These are phyloP conservation scores for Pyrus communis DNA, from an alignment of 306 rosid species.

Conservation along the genomic window DNA sequence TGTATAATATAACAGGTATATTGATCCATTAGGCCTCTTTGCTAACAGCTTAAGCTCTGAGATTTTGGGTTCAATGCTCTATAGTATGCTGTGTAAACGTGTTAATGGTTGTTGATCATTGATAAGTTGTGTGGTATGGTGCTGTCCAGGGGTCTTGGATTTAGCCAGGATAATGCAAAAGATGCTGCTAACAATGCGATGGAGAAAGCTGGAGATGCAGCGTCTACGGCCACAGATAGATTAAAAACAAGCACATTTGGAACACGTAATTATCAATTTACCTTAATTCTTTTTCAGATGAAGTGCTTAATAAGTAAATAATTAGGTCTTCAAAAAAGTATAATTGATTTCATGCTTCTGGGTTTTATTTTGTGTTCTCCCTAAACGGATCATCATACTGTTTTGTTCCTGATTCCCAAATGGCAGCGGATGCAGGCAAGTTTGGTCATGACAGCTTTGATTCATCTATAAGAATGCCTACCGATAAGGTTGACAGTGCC, in stretches of 20 bases:
- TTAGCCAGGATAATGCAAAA: conserved; percentile 6
- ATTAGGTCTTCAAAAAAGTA: neutral
- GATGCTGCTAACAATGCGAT: conserved; percentile 10
- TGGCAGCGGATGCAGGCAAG: conserved; percentile 16
- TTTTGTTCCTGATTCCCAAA: neutral
- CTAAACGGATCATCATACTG: neutral
- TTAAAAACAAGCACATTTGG: neutral
- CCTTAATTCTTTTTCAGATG: neutral
- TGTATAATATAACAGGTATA: neutral
- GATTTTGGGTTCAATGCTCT: neutral
- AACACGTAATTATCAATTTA: neutral
- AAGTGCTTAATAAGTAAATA: neutral
- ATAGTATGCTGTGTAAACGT: neutral
- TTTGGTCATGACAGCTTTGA: conserved; percentile 10
- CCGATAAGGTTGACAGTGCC: conserved; percentile 1
- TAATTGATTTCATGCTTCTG: neutral
- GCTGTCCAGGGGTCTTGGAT: conserved; percentile 22
- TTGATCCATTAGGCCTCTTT: neutral
- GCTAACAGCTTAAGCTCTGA: neutral
- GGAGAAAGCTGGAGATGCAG: conserved; percentile 36
- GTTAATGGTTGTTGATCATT: neutral
- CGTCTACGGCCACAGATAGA: conserved; percentile 27
- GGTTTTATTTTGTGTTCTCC: neutral
- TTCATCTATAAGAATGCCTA: conserved; percentile 13
- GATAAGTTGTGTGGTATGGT: neutral